Evolutionary conservation across 108 stramenopile species (phyloP), one percentile per base, ranked within the genome.

Genomic region (Asterionellopsis glacialis): DNA sequence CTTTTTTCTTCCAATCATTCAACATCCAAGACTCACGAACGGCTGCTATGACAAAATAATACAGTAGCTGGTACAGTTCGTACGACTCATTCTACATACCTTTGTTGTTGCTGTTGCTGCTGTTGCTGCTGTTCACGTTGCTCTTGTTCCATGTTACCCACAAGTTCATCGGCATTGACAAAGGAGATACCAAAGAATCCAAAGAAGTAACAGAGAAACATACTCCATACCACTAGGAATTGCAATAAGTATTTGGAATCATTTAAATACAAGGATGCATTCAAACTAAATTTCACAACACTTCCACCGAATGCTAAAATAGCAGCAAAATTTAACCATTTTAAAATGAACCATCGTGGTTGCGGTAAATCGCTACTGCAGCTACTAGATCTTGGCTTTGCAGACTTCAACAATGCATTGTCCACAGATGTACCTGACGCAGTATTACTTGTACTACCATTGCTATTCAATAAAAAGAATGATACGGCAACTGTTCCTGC

Each of bases 181-280:
- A 97, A 97, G 27, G 78, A 83, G 39, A 97, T 90, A 39, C 96
- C 96, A 73, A 96, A 97, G 77, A 97, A 97, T 13, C 95, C 96
- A 60, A 97, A 95, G 65, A 97, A 97, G 82, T 96, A 97, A 61
- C 83, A 80, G 42, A 96, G 51, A 68, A 79, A 89, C 13, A 82
- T 23, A 48, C 72, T 74, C 91, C 95, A 96, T 27, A 83, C 73
- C 16, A 84, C 60, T 55, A 96, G 49, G 51, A 87, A 84, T 25
- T 70, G 65, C 33, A 87, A 68, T 56, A 96, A 48, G 16, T 73
- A 64, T 33, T 65, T 59, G 0, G 77, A 70, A 57, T 84, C 83
- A 56, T 80, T 69, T 28, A 87, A 53, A 67, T 88, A 93, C 5
- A 67, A 50, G 13, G 73, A 59, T 10, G 83, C 80, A 71, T 89